Evolutionary conservation across 2,329 filamentous ascomycete species (phyloP).

Genomic region (Epichloe typhina): DNA sequence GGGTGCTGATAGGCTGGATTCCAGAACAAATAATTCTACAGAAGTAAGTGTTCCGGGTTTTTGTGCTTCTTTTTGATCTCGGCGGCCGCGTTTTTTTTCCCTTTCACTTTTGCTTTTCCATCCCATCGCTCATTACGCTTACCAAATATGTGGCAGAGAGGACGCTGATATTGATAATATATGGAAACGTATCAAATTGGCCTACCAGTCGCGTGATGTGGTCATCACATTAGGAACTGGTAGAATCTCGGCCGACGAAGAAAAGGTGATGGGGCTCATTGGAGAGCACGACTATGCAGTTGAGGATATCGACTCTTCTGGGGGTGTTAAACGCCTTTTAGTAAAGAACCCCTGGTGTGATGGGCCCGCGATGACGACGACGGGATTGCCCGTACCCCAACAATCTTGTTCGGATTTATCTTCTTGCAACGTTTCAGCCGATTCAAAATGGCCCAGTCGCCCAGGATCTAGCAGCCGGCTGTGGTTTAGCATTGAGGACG

Average conservation of each 20-base stretch:
- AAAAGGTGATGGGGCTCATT: slow-evolving; percentile 68
- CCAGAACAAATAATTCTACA: slow-evolving; percentile 91
- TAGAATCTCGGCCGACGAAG: slow-evolving; percentile 61
- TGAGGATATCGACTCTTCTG: slow-evolving; percentile 55
- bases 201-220: slow-evolving; percentile 67
- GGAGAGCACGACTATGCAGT: slow-evolving; percentile 92
- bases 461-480: slow-evolving; percentile 54
- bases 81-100: not conserved
- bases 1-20: slow-evolving; percentile 89
- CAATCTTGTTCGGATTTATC: slow-evolving; percentile 8
- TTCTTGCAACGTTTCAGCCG: not conserved
- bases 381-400: slow-evolving; percentile 6
- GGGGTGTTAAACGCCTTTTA: slow-evolving; percentile 53
- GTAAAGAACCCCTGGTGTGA: slow-evolving; percentile 96
- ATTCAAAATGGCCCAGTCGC: not conserved
- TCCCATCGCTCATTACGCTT: not conserved
- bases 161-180: slow-evolving; percentile 63
- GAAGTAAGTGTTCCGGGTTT: slow-evolving; percentile 28
- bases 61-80: not conserved
- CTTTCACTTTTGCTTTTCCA: not conserved
- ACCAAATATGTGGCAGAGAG: slow-evolving; percentile 35
- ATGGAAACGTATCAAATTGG: slow-evolving; percentile 64
- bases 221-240: slow-evolving; percentile 86
- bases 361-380: slow-evolving; percentile 50
- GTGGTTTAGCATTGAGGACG: slow-evolving; percentile 82